Base-by-base conservation (phyloP, 345 rosid genomes). In the Eucalyptus regnans region DNA sequence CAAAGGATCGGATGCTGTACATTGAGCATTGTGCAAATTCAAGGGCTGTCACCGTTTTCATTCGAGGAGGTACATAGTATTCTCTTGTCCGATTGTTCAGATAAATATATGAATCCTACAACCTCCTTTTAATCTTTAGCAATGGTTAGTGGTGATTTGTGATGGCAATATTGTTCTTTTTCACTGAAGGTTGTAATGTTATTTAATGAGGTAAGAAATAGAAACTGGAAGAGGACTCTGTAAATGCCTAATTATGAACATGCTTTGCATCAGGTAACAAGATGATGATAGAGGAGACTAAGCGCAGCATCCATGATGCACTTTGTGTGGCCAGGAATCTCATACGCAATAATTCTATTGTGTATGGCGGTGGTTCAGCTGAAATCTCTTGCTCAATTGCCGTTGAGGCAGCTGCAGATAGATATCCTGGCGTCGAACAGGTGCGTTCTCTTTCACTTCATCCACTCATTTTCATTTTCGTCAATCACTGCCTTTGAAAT, bases 201-300 rank as follows among this genome's bases (percentile, higher is more conserved):
- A 76, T 76, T 37, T 37, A 23, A 76, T 76, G 83, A 76, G 8
- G 83, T 76, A 20, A 76, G 46, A 76, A 76, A 76, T 76, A 37
- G 83, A 76, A 76, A 37, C 48, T 76, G 83, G 83, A 76, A 76
- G 83, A 6, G 14, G 83, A 76, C 46, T 76, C 27, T 37, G 48
- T 76, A 7, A 23, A 37, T 76, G 83, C 83, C 48, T 76, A 37
- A 76, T 76, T 44, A 37, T 9, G 46, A 76, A 37, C 83, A 76
- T 20, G 83, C 27, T 76, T 76, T 10, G 83, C 50, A 37, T 90
- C 90, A 98, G 99, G 99, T 89, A 97, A 98, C 95, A 97, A 97
- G 91, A 97, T 98, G 99, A 96, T 98, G 93, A 95, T 98, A 80
- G 99, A 98, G 90, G 99, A 98, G 94, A 97, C 99, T 16, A 98